Conservation (phyloP, 768 basidiomycete genomes). For the Rhodotorula kratochvilovae region DNA sequence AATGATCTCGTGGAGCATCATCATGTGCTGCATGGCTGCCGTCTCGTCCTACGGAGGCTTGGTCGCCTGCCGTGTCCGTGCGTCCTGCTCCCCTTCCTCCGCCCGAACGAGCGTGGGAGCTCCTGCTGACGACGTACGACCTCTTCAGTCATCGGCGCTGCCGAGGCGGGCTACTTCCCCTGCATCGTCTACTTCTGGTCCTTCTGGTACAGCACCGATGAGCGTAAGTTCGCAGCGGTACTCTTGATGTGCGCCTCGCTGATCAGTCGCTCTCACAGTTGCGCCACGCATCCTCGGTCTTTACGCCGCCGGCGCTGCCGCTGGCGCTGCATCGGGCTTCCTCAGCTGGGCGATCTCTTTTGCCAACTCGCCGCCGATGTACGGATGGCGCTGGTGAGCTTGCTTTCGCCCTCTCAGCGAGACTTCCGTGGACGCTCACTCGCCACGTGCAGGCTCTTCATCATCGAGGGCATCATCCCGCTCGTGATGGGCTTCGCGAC, state of each 20-base stretch:
- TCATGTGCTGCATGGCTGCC: slow-evolving; percentile 22
- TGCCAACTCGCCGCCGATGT: slow-evolving; percentile 2
- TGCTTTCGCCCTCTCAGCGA: too few relatives aligned
- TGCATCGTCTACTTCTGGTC: not conserved
- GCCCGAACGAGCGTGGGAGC: not conserved
- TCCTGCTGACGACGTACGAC: too few relatives aligned
- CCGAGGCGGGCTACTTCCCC: not conserved
- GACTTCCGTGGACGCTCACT: too few relatives aligned
- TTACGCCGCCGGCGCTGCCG: slow-evolving; percentile 9
- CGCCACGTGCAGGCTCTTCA: not conserved
- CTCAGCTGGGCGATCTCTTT: slow-evolving; percentile 13
- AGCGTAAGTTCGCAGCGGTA: not conserved
- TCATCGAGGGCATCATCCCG: slow-evolving; percentile 24
- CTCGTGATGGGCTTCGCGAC: slow-evolving; percentile 11
- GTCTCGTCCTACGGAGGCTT: slow-evolving; percentile 11
- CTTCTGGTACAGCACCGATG: not conserved
- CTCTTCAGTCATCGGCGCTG: not conserved
- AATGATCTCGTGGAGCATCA: slow-evolving; percentile 20
- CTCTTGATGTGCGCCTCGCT: not conserved
- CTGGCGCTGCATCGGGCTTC: slow-evolving; percentile 8
- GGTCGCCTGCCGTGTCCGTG: slow-evolving; percentile 2
- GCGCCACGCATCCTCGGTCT: slow-evolving; percentile 13
- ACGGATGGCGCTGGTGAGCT: slow-evolving; percentile 28
- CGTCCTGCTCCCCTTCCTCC: not conserved
- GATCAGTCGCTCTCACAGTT: slow-evolving; percentile 13